Percentiles rank a stretch among this genome's conserved stretches.
phyloP scores from a whole-genome alignment of 2,329 filamentous ascomycete genomes.

The Hypoxylon sp. region DNA sequence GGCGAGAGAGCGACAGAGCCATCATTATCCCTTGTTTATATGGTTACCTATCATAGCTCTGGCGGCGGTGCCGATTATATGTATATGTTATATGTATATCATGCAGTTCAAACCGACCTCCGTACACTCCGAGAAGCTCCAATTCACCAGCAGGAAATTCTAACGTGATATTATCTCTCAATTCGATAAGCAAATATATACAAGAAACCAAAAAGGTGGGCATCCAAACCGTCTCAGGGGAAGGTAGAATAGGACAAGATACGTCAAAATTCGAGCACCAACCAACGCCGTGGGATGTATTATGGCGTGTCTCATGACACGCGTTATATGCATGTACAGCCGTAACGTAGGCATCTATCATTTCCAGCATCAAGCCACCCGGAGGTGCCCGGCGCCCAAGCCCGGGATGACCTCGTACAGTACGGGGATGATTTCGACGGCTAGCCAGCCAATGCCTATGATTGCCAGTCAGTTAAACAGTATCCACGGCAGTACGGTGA shows the following conservation, averaged over 20 bases:
- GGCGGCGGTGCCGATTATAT: background rate
- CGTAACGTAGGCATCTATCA: conserved; percentile 3
- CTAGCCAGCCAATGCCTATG: conserved; percentile 51
- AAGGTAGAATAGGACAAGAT: background rate
- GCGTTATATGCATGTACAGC: conserved; percentile 17
- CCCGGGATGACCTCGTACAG: conserved; percentile 58
- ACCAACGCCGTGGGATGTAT: conserved; percentile 18
- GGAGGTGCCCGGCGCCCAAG: conserved; percentile 52
- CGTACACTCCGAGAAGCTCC: background rate
- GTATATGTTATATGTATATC: background rate
- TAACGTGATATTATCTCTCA: conserved; percentile 17
- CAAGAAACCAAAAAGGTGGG: conserved; percentile 14
- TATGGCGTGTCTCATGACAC: conserved; percentile 22
- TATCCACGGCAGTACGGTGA: background rate
- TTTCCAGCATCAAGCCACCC: conserved; percentile 39
- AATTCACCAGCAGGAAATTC: background rate
- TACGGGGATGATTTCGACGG: conserved; percentile 59
- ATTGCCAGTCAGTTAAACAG: background rate
- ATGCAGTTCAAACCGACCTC: background rate
- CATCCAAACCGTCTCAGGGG: conserved; percentile 5
- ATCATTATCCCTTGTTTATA: no score
- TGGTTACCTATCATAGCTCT: background rate
- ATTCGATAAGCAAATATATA: conserved; percentile 23
- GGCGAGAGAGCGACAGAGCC: background rate
- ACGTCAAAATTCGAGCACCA: conserved; percentile 4